phyloP scores from a whole-genome alignment of 2,329 filamentous ascomycete species.

The Xylariaceae sp. region DNA sequence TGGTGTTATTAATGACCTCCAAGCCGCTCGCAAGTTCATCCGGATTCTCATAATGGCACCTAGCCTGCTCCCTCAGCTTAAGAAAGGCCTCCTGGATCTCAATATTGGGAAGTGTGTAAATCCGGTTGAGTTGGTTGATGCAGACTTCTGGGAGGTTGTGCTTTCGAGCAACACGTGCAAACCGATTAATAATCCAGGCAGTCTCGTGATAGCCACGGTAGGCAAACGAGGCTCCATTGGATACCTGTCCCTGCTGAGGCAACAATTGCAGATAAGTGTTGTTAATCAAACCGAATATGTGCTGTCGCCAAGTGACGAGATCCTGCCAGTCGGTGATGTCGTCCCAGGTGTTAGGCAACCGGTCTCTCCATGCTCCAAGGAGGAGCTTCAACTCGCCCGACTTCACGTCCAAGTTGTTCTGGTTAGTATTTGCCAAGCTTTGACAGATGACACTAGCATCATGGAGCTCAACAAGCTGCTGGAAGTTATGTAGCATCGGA shows the following conservation, averaged over 20 bases:
- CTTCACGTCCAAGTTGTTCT: constrained; percentile 83
- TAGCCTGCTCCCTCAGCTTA: constrained; percentile 96
- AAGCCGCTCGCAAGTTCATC: constrained; percentile 86
- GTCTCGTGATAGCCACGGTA: constrained; percentile 98
- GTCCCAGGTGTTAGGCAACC: constrained; percentile 96
- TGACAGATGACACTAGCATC: constrained; percentile 95
- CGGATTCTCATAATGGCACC: constrained; percentile 96
- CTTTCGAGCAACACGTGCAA: constrained; percentile 95
- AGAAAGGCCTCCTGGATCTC: constrained; percentile 99
- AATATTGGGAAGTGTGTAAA: constrained; percentile 98
- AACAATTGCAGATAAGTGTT: constrained; percentile 82
- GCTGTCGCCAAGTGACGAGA: constrained; percentile 97
- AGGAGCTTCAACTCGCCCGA: constrained; percentile 93
- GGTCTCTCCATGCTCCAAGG: constrained; percentile 89
- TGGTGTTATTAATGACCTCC: constrained; percentile 99
- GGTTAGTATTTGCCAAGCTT: constrained; percentile 79
- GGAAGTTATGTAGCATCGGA: constrained; percentile 92
- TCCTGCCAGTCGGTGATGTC: constrained; percentile 99
- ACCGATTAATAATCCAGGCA: constrained; percentile 99
- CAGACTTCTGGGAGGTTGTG: constrained; percentile 96
- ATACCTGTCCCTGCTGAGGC: constrained; percentile 72
- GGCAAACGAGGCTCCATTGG: constrained; percentile 86
- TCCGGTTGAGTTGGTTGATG: constrained; percentile 92
- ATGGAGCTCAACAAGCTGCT: constrained; percentile 93
- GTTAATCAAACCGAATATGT: constrained; percentile 98